Base-by-base conservation (phyloP, 192 early-diverging fungal species). In the Coemansia sp. region DNA sequence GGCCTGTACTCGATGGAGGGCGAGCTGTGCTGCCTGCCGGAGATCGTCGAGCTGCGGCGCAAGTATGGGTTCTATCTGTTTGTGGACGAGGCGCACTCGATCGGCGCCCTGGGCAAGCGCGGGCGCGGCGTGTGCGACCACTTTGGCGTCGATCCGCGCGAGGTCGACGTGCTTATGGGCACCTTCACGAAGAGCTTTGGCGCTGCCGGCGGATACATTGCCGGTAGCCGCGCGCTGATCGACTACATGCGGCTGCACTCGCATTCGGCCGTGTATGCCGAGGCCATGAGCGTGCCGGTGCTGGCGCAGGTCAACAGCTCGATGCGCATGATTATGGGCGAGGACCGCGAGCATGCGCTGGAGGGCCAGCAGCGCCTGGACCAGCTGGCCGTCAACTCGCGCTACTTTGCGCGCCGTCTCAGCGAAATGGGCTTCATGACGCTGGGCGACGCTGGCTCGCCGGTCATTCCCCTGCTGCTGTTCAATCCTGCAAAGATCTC, bases 1-100 rank as follows among this genome's bases (percentile, higher is more conserved):
- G 94, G 95, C 34, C 82, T 98, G 27, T 98, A 94, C 80, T 95
- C 93, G 17, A 98, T 98, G 97, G 97, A 98, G 71, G 97, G 97
- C 40, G 88, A 88, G 65, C 91, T 94, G 77, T 87, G 88, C 72
- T 88, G 89, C 57, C 74, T 97, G 40, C 95, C 94, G 33, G 89
- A 91, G 58, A 88, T 97, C 55, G 75, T 97, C 28, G 93, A 86
- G 38, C 80, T 98, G 64, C 93, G 92, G 64, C 87, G 87, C 71
- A 88, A 90, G 75, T 98, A 95, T 83, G 92, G 92, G 86, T 96
- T 94, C 79, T 94, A 94, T 81, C 76, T 98, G 44, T 97, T 96
- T 81, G 85, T 99, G 7, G 94, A 99, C 75, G 95, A 99, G 79
- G 97, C 97, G 17, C 95, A 99, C 70, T 95, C 92, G 33, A 89